These are phyloP conservation scores for Geoglossum glabrum DNA, from an alignment of 495 filamentous ascomycete species.

Conservation along the genomic window DNA sequence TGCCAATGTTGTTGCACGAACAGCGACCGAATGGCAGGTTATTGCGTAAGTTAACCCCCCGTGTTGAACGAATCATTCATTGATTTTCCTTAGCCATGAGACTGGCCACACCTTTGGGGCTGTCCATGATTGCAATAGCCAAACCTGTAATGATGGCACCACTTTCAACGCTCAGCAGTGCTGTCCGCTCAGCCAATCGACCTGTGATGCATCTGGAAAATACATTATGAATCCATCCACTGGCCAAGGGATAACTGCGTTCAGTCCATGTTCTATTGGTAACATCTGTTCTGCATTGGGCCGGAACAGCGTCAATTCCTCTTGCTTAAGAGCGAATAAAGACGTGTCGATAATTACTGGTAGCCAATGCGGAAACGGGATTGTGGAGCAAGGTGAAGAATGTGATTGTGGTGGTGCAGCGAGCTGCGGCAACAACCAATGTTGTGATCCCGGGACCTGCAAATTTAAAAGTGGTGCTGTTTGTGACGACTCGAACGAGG, in stretches of 20 bases:
- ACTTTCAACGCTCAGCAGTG: conserved; percentile 55
- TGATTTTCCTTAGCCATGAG: conserved; percentile 39
- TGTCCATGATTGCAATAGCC: conserved; percentile 68
- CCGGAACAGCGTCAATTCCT: conserved; percentile 53
- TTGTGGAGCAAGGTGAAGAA: conserved; percentile 84
- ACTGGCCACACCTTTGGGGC: conserved; percentile 90
- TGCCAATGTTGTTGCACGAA: conserved; percentile 79
- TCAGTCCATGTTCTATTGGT: conserved; percentile 76
- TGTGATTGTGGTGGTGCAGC: conserved; percentile 77
- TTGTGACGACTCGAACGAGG: conserved; percentile 81
- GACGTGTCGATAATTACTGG: conserved; percentile 71
- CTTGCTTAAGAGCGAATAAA: conserved; percentile 64
- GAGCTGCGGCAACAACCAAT: conserved; percentile 51
- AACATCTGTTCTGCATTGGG: conserved; percentile 88
- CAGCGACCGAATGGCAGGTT: conserved; percentile 78
- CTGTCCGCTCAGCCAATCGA: conserved; percentile 51
- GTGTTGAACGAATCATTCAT: not conserved
- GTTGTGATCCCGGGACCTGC: conserved; percentile 78
- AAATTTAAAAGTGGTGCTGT: conserved; percentile 57
- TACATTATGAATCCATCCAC: conserved; percentile 97
- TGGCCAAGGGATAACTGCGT: conserved; percentile 42
- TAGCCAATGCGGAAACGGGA: conserved; percentile 85
- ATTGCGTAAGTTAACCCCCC: conserved; percentile 37
- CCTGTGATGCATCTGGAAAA: conserved; percentile 52
- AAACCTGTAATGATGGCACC: conserved; percentile 40